Evolutionary conservation across 768 basidiomycete species (phyloP).

Genomic region (Gautieria morchelliformis): DNA sequence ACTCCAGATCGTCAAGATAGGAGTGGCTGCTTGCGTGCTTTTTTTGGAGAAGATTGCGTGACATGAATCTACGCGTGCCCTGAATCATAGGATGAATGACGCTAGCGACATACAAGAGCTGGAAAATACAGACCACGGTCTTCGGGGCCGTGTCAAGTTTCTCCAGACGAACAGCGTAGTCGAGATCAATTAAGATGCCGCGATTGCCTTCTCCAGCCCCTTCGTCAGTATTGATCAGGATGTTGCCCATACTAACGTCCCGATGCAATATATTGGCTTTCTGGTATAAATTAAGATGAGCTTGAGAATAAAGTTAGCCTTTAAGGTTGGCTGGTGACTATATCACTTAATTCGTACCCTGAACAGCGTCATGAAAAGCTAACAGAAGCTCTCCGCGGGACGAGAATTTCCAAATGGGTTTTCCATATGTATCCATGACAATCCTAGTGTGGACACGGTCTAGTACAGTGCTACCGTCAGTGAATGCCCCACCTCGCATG

Average conservation of each 20-base stretch:
- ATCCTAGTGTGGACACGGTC: neutral
- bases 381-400: neutral
- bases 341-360: neutral
- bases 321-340: neutral
- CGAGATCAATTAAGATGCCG: slow-evolving; percentile 2
- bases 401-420: neutral
- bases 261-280: slow-evolving; percentile 1
- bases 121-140: neutral
- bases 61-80: slow-evolving; percentile 4
- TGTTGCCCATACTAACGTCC: neutral
- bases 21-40: neutral
- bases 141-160: neutral
- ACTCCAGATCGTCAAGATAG: slow-evolving; percentile 4
- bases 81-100: neutral
- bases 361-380: neutral
- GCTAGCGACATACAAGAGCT: neutral
- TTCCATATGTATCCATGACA: slow-evolving; percentile 3
- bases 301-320: neutral
- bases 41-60: neutral
- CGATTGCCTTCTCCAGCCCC: neutral
- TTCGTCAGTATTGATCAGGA: neutral
- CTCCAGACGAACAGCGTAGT: neutral
- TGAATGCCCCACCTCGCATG: neutral
- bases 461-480: neutral
- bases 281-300: neutral